These are phyloP conservation scores for Capsella rubella DNA, from an alignment of 441 rosid genomes.

Conservation along the genomic window DNA sequence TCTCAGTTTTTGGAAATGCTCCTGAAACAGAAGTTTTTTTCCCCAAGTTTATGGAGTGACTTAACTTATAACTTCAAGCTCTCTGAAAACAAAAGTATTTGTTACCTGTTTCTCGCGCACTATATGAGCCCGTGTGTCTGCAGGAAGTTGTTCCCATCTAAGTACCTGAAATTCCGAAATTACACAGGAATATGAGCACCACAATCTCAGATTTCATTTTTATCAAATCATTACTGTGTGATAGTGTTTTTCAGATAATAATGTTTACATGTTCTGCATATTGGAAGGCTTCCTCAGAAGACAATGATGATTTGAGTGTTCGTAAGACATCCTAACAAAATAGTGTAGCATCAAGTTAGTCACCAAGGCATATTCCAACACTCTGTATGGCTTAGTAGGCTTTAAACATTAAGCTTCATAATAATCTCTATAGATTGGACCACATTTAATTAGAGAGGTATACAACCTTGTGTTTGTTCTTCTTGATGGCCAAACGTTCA, in stretches of 20 bases:
- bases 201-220: constrained; percentile 8
- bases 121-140: constrained; percentile 84
- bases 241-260: constrained; percentile 5
- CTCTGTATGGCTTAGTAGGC: constrained; percentile 6
- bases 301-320: constrained; percentile 68
- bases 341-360: constrained; percentile 31
- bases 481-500: constrained; percentile 80
- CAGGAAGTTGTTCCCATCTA: constrained; percentile 94
- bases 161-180: constrained; percentile 56
- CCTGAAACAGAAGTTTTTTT: constrained; percentile 52
- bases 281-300: constrained; percentile 74
- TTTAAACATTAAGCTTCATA: constrained; percentile 2
- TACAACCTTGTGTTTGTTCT: constrained; percentile 84
- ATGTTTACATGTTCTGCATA: constrained; percentile 88
- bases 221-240: neutral
- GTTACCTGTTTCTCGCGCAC: constrained; percentile 91
- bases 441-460: constrained; percentile 1
- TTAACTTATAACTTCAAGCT: constrained; percentile 10
- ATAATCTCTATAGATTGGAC: neutral
- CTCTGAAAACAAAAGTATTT: constrained; percentile 8
- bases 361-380: constrained; percentile 26
- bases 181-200: constrained; percentile 4
- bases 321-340: constrained; percentile 79
- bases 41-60: constrained; percentile 9
- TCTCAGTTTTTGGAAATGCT: constrained; percentile 84